Percentiles rank a stretch among this genome's conserved stretches.
phyloP scores from a whole-genome alignment of 192 early-diverging fungal genomes.

The Backusella tarrabulga region DNA sequence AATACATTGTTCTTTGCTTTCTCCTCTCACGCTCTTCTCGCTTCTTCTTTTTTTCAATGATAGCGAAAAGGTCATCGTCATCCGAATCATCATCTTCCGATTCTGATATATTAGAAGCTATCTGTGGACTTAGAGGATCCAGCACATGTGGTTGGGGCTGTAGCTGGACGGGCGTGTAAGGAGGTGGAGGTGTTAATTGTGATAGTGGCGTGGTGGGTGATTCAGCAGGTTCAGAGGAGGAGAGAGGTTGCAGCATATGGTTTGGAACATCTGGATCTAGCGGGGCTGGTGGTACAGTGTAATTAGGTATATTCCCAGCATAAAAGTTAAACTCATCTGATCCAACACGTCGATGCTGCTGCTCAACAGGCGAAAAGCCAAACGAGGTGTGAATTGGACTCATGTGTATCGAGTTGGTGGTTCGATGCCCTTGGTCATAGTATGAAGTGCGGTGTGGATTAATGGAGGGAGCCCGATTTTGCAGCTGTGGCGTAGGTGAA shows the following conservation, averaged over 20 bases:
- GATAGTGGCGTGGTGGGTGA: background rate
- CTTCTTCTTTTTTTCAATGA: conserved; percentile 19
- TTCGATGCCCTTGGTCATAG: conserved; percentile 1
- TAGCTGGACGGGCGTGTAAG: background rate
- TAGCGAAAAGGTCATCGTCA: conserved; percentile 7
- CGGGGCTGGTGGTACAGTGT: conserved; percentile 4
- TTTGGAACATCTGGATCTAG: conserved; percentile 4
- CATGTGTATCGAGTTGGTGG: background rate
- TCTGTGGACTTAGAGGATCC: background rate
- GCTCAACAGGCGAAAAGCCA: background rate
- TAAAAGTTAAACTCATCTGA: conserved; percentile 7
- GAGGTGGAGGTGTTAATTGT: background rate
- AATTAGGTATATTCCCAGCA: background rate
- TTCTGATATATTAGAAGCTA: background rate
- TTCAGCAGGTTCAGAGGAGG: background rate
- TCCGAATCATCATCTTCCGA: conserved; percentile 6
- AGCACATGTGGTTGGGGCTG: background rate
- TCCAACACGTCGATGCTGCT: conserved; percentile 5
- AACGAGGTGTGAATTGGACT: background rate
- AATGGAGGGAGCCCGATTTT: background rate
- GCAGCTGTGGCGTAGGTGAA: background rate
- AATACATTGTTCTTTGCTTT: conserved; percentile 14
- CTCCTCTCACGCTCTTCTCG: conserved; percentile 4
- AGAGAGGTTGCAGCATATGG: background rate
- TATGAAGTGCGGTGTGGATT: conserved; percentile 6